These are phyloP conservation scores for Tolypocladium endophyticum DNA, from an alignment of 2,329 filamentous ascomycete species.

Conservation along the genomic window DNA sequence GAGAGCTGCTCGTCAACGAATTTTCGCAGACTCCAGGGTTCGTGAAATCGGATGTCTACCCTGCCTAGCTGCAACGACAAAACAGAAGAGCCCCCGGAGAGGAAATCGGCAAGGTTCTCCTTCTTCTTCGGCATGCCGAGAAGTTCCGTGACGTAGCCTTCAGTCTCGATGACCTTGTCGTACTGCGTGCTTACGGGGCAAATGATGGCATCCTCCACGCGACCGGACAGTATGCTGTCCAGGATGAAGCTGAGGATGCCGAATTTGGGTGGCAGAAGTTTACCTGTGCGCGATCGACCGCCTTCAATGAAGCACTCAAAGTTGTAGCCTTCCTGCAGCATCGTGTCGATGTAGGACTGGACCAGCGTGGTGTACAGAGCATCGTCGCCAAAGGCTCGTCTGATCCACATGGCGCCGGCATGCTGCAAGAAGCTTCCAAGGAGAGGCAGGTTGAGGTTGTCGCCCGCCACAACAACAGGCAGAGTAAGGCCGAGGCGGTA, in stretches of 20 bases:
- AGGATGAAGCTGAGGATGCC: constrained; percentile 87
- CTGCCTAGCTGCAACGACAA: constrained; percentile 80
- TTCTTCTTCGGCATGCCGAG: constrained; percentile 92
- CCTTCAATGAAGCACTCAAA: constrained; percentile 98
- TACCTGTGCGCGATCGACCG: constrained; percentile 83
- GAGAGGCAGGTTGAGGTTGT: constrained; percentile 90
- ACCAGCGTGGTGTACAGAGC: constrained; percentile 85
- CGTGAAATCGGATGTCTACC: constrained; percentile 91
- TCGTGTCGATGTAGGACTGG: constrained; percentile 87
- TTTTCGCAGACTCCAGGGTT: constrained; percentile 81
- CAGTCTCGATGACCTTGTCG: constrained; percentile 97
- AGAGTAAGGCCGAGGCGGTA: constrained; percentile 83
- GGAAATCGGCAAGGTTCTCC: constrained; percentile 81
- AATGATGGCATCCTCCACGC: constrained; percentile 83
- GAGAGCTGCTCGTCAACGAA: constrained; percentile 72
- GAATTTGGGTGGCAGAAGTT: constrained; percentile 88
- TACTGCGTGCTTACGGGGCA: constrained; percentile 97
- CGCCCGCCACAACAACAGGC: constrained; percentile 86
- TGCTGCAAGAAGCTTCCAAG: constrained; percentile 87
- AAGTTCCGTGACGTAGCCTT: constrained; percentile 90
- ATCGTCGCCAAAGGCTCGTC: constrained; percentile 85
- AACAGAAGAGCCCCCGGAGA: constrained; percentile 76
- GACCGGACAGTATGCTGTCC: constrained; percentile 78
- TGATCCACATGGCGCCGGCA: constrained; percentile 96
- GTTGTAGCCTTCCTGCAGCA: constrained; percentile 85